Base-by-base conservation (phyloP, 441 rosid species). In the Aquilaria agallochum region DNA sequence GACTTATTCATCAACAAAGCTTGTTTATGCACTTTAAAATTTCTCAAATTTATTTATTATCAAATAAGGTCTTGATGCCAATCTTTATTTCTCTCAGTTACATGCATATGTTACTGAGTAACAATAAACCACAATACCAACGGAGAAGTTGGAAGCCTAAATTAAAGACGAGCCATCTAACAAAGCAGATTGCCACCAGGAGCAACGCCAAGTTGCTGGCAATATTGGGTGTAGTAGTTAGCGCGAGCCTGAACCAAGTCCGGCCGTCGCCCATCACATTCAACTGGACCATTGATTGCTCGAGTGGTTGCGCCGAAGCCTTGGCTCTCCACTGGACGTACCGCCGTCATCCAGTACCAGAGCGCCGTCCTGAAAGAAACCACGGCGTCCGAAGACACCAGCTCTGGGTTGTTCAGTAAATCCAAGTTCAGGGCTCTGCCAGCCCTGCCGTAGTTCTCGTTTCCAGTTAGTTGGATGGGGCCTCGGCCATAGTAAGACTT, bases 291-390 rank as follows among this genome's bases (percentile, higher is more conserved):
- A 68, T 88, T 85, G 20, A 85, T 80, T 67, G 87, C 89, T 1
- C 75, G 61, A 56, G 71, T 85, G 1, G 91, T 85, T 9, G 86
- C 83, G 4, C 95, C 95, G 31, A 88, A 88, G 1, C 95, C 95
- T 76, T 85, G 82, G 46, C 70, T 40, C 2, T 81, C 31, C 5
- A 83, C 78, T 0, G 83, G 67, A 3, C 78, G 86, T 11, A 83
- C 95, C 5, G 34, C 57, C 56, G 67, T 80, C 71, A 69, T 80
- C 95, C 89, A 88, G 51, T 42, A 88, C 92, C 92, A 88, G 13
- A 88, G 54, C 11, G 86, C 88, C 0, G 89, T 72, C 74, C 78
- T 78, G 68, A 83, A 86, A 0, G 90, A 73, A 6, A 88, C 65
- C 5, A 71, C 36, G 0, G 80, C 80, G 63, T 88, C 83, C 1